Percentiles rank a stretch among this genome's conserved stretches.
Conservation (phyloP, 2,329 filamentous ascomycete species). For the Ophiostoma himal-ulmi region DNA sequence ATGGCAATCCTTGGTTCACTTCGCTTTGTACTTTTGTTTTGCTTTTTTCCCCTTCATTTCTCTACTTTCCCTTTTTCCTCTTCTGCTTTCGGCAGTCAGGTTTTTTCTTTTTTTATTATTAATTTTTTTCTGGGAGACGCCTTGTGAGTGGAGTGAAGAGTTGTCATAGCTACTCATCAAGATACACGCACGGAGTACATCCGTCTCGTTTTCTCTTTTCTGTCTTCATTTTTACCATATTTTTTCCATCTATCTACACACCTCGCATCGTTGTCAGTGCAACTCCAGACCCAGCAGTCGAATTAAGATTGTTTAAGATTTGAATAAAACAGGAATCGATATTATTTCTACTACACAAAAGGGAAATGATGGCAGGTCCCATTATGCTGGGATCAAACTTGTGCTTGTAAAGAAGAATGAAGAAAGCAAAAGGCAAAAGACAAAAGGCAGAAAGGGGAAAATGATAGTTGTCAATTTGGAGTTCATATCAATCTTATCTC, state of each 20-base stretch:
- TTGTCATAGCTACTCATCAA: not conserved
- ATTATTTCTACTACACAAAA: not conserved
- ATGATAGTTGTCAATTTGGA: not conserved
- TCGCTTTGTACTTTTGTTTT: not conserved
- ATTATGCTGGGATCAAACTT: not conserved
- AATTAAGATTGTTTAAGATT: not conserved
- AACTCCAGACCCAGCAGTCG: slow-evolving; percentile 1
- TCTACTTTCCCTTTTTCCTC: not conserved
- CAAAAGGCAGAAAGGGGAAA: not conserved
- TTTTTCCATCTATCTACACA: not conserved
- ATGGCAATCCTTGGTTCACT: not conserved
- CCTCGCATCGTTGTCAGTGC: not conserved
- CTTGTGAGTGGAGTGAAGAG: not conserved
- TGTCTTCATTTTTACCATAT: not conserved
- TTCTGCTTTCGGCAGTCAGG: slow-evolving; percentile 4
- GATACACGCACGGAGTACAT: slow-evolving; percentile 6
- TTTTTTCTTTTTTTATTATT: too few relatives aligned
- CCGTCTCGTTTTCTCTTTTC: not conserved
- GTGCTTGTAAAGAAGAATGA: not conserved
- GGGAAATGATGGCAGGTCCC: not conserved
- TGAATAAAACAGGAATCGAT: not conserved
- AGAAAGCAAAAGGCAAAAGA: not conserved
- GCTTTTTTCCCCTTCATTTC: not conserved
- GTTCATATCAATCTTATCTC: slow-evolving; percentile 20
- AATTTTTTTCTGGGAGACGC: not conserved